Conservation (phyloP, 495 filamentous ascomycete species). For the Cercophora newfieldiana region DNA sequence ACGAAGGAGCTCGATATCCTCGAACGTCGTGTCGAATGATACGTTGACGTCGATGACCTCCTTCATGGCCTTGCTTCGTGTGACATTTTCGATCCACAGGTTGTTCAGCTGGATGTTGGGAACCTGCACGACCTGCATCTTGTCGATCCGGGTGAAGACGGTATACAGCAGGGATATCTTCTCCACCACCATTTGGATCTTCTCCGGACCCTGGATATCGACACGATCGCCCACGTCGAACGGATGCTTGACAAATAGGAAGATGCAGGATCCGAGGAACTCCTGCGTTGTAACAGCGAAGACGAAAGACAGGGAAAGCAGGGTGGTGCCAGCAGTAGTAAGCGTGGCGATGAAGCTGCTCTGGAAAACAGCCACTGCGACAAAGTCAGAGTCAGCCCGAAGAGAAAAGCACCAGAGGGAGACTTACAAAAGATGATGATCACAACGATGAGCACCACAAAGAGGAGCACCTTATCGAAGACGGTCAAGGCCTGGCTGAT, state of each 20-base stretch:
- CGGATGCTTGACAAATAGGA: conserved; percentile 95
- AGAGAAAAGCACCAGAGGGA: background rate
- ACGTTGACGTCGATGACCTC: conserved; percentile 79
- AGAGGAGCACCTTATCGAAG: conserved; percentile 78
- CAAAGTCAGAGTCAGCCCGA: background rate
- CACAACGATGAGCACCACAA: conserved; percentile 74
- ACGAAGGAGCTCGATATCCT: conserved; percentile 80
- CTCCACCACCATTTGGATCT: conserved; percentile 77
- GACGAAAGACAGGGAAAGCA: conserved; percentile 91
- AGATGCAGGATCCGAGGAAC: conserved; percentile 93
- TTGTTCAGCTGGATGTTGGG: conserved; percentile 91
- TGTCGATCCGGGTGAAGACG: conserved; percentile 82
- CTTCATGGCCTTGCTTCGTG: conserved; percentile 85
- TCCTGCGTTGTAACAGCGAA: conserved; percentile 91
- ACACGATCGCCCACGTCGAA: conserved; percentile 91
- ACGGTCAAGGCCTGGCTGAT: conserved; percentile 92
- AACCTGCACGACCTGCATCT: conserved; percentile 81
- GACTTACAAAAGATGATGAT: conserved; percentile 80
- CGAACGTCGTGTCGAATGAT: conserved; percentile 79
- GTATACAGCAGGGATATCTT: conserved; percentile 93
- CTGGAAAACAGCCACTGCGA: conserved; percentile 76
- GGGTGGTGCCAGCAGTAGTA: conserved; percentile 89
- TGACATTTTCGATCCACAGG: conserved; percentile 90
- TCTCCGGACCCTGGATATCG: conserved; percentile 64
- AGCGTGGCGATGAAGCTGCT: conserved; percentile 81